A percentile compares a stretch with the other conserved stretches of the same genome.
Evolutionary conservation across 225 moss, liverwort and hornwort species (phyloP).

Genomic region (Antitrichia curtipendula): DNA sequence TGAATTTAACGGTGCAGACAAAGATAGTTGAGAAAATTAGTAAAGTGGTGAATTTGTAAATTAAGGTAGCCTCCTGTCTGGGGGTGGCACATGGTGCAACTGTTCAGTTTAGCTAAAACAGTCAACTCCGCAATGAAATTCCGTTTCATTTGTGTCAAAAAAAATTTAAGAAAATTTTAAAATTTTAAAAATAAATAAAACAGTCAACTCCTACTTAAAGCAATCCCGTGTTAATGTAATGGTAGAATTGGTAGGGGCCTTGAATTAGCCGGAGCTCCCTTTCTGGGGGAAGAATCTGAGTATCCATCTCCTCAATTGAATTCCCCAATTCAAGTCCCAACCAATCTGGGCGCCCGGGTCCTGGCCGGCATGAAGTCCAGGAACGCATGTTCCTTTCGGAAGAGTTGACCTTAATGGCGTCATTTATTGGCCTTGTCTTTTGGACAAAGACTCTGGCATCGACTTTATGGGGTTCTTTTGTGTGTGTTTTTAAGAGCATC

Average conservation of each 20-base stretch:
- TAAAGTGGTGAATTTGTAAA: neutral
- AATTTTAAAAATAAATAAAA: too few species aligned
- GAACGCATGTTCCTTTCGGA: neutral
- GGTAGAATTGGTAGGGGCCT: neutral
- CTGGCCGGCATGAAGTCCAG: neutral
- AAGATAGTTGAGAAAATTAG: too few species aligned
- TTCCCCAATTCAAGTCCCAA: neutral
- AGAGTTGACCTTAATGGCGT: neutral
- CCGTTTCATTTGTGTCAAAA: too few species aligned
- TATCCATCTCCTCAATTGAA: too few species aligned
- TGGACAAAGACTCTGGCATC: too few species aligned
- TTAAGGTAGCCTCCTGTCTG: neutral
- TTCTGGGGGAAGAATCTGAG: neutral
- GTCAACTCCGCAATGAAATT: too few species aligned
- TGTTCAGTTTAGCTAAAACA: neutral
- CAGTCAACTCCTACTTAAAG: neutral
- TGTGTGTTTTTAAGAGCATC: too few species aligned
- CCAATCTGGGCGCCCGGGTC: neutral
- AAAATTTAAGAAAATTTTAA: too few species aligned
- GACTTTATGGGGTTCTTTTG: too few species aligned
- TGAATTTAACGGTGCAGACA: neutral
- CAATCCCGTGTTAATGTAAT: neutral
- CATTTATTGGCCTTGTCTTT: neutral
- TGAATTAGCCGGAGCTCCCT: neutral
- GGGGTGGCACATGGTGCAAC: neutral